These are phyloP conservation scores for Colletotrichum acutatum DNA, from an alignment of 2,329 filamentous ascomycete species.

Conservation along the genomic window DNA sequence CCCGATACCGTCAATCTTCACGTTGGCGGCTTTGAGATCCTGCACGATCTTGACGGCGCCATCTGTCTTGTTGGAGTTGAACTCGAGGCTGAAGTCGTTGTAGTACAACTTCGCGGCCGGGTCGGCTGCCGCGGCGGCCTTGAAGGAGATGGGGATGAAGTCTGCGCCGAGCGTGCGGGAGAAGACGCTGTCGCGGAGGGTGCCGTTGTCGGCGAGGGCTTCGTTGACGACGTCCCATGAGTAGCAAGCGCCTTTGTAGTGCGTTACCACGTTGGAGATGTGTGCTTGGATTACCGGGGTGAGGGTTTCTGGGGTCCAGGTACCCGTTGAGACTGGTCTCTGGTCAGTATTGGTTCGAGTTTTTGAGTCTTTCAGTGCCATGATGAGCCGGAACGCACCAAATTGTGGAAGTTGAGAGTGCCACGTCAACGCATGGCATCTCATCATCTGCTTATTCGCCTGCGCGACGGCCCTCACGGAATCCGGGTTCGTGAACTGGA, in stretches of 20 bases:
- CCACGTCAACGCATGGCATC: constrained; percentile 75
- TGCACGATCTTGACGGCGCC: constrained; percentile 69
- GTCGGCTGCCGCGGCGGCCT: constrained; percentile 57
- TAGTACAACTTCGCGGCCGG: constrained; percentile 66
- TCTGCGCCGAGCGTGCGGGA: constrained; percentile 60
- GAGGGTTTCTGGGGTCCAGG: constrained; percentile 62
- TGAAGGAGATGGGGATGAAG: constrained; percentile 65
- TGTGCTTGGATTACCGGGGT: constrained; percentile 59
- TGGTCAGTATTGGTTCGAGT: constrained; percentile 67
- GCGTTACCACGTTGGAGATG: constrained; percentile 55
- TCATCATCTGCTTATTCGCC: constrained; percentile 55
- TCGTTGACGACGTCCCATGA: constrained; percentile 66
- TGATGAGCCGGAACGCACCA: not conserved
- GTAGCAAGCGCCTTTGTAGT: constrained; percentile 58
- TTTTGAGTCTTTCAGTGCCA: constrained; percentile 53
- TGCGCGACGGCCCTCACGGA: constrained; percentile 55
- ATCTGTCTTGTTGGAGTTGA: constrained; percentile 37
- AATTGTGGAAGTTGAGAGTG: constrained; percentile 67
- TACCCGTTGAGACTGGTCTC: constrained; percentile 64
- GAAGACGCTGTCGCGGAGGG: constrained; percentile 59
- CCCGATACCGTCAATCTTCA: constrained; percentile 72
- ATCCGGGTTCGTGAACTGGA: constrained; percentile 70
- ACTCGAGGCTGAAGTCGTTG: constrained; percentile 64
- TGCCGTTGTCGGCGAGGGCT: constrained; percentile 65
- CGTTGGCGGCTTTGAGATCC: constrained; percentile 69